A percentile compares a stretch with the other conserved stretches of the same genome.
Evolutionary conservation across 2,329 filamentous ascomycete species (phyloP).

Genomic region (Cladophialophora immunda): DNA sequence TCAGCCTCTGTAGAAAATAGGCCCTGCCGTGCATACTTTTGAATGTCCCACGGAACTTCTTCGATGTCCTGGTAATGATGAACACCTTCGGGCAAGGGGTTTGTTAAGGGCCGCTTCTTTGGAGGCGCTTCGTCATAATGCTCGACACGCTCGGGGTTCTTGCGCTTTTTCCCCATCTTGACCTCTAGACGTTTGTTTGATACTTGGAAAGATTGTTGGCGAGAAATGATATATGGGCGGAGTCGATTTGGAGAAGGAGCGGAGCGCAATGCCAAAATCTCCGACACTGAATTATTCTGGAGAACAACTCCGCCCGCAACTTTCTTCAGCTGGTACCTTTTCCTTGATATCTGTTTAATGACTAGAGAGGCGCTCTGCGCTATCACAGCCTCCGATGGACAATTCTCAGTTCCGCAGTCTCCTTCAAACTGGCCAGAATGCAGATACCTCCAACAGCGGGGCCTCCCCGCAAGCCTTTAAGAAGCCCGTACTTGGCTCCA

Average conservation of each 20-base stretch:
- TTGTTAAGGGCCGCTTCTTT: slow-evolving; percentile 22
- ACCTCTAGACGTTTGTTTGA: not conserved
- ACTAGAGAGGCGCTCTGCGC: not conserved
- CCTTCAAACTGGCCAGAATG: slow-evolving; percentile 54
- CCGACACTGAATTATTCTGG: slow-evolving; percentile 6
- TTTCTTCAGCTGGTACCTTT: not conserved
- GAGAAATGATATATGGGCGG: not conserved
- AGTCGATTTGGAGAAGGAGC: not conserved
- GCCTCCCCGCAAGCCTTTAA: slow-evolving; percentile 58
- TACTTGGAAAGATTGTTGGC: not conserved
- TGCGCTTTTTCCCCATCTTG: slow-evolving; percentile 32
- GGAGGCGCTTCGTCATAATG: slow-evolving; percentile 9
- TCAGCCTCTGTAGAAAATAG: not conserved
- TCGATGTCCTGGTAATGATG: slow-evolving; percentile 76
- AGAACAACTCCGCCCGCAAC: slow-evolving; percentile 3
- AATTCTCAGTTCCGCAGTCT: slow-evolving; percentile 93
- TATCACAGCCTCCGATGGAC: slow-evolving; percentile 70
- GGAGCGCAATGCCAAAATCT: not conserved
- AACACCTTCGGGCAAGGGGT: slow-evolving; percentile 67
- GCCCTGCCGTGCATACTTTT: slow-evolving; percentile 70
- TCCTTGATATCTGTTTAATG: not conserved
- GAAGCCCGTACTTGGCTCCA: slow-evolving; percentile 73
- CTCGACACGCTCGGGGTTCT: slow-evolving; percentile 18
- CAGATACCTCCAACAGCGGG: slow-evolving; percentile 38
- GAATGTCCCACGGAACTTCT: slow-evolving; percentile 82